phyloP scores from a whole-genome alignment of 345 rosid genomes.

The Leavenworthia alabamica region DNA sequence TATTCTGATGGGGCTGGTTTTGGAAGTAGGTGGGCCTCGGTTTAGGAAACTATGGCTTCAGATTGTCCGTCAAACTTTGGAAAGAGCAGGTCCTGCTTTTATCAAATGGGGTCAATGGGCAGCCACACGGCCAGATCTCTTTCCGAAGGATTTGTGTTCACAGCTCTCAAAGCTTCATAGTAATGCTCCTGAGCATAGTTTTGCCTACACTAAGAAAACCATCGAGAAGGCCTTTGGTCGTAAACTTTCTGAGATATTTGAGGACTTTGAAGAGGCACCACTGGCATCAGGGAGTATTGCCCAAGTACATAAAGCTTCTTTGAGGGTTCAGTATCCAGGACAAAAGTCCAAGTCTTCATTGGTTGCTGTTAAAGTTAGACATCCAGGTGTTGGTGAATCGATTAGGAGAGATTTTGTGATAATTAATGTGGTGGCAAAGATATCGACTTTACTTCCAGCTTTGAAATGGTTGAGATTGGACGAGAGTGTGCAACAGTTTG shows the following conservation, averaged over 20 bases:
- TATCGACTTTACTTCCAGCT: conserved; percentile 64
- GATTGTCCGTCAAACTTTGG: conserved; percentile 65
- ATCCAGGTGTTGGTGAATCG: conserved; percentile 98
- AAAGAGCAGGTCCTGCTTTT: conserved; percentile 93
- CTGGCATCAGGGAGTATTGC: conserved; percentile 98
- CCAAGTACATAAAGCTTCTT: conserved; percentile 90
- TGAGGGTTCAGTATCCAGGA: conserved; percentile 80
- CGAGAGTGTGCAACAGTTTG: conserved; percentile 95
- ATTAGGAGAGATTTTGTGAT: conserved; percentile 89
- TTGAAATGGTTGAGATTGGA: conserved; percentile 92
- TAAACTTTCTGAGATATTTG: conserved; percentile 73
- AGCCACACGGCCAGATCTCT: conserved; percentile 95
- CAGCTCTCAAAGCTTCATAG: conserved; percentile 91
- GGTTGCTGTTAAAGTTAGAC: conserved; percentile 98
- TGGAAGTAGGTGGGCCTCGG: conserved; percentile 51
- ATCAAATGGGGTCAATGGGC: conserved; percentile 99
- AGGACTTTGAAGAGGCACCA: conserved; percentile 81
- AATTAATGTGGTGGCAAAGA: conserved; percentile 67
- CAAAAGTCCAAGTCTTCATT: conserved; percentile 59
- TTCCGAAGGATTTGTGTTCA: conserved; percentile 78
- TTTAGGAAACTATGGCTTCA: conserved; percentile 72
- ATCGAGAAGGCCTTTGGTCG: conserved; percentile 94
- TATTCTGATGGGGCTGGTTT: conserved; percentile 71
- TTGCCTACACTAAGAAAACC: conserved; percentile 69
- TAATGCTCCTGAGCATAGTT: conserved; percentile 89